Base-by-base conservation (phyloP, 139 green algal species). In the Choricystis sp. region DNA sequence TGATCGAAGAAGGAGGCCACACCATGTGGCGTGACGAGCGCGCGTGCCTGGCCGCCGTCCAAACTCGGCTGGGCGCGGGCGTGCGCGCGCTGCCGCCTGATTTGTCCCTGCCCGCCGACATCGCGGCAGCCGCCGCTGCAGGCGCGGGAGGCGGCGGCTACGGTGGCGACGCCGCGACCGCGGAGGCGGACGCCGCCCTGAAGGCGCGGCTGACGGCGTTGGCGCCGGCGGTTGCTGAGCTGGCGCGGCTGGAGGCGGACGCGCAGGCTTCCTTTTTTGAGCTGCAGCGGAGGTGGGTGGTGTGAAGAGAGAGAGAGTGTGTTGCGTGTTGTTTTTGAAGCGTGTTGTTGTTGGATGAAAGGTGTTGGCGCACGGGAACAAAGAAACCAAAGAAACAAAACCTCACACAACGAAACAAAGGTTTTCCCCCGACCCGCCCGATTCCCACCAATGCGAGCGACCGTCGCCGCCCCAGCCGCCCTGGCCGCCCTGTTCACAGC, bases 1-100 rank as follows among this genome's bases (percentile, higher is more conserved):
- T 65, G 26, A 78, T 76, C 29, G 71, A 84, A 31, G 49, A 85
- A 61, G 82, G 83, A 1, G 83, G 82, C 1, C 85, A 91, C 48
- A 85, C 81, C 26, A 79, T 83, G 0, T 94, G 86, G 86, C 84
- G 86, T 22, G 67, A 89, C 56, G 86, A 94, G 69, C 67, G 31
- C 1, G 28, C 64, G 24, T 22, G 20, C 22, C 49, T 88, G 62
- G 65, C 74, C 49, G 77, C 84, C 4, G 70, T 92, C 0, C 82
- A 94, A 69, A 63, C 57, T 26, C 71, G 85, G 21, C 62, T 92
- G 14, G 66, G 73, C 19, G 66, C 63, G 25, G 29, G 69, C 24
- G 65, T 89, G 2, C 59, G 66, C 2, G 40, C 68, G 19, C 56
- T 90, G n/a, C 55, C 29, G 2, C 59, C 76, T 1, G 83, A 92